Base-by-base conservation (phyloP, 106 monocot genomes). In the Vanilla planifolia region DNA sequence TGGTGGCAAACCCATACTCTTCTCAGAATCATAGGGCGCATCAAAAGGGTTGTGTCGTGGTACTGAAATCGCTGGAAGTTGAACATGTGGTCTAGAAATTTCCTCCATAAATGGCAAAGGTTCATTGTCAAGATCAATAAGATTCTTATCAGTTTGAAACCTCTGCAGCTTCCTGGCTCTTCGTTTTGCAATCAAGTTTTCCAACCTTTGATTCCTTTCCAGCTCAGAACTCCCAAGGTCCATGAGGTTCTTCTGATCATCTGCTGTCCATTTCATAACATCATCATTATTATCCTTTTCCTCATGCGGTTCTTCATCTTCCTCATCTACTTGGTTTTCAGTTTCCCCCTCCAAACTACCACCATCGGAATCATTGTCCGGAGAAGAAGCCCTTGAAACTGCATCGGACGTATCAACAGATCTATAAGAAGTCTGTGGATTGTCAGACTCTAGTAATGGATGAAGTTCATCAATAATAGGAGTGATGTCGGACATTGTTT, bases 391-490 rank as follows among this genome's bases (percentile, higher is more conserved):
- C 8, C 45, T 33, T 52, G 76, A 82, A 32, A 39, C 46, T 48
- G 45, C 66, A 74, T 77, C 72, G 8, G 68, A 67, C 17, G 64
- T 37, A 35, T 75, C 75, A 0, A 42, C 61, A 6, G 74, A 63
- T 64, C 40, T 65, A 45, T 65, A 58, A 28, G 46, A 70, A 61
- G 57, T 59, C 8, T 57, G 74, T 66, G 70, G 77, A 64, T 48
- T 44, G 39, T 75, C 75, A 64, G 73, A 66, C 53, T 89, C 75
- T n/a, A 86, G 63, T 50, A 90, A 76, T 28, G 89, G 90, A 65
- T 90, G 86, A 56, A 95, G 78, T 46, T 89, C 83, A 51, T 90
- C 80, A 63, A 86, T 89, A 73, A 84, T 84, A 5, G 95, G 90
- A 51, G 74, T 41, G 24, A 84, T 69, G 27, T 86, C 89, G 13